Percentiles rank a stretch among this genome's conserved stretches.
phyloP scores from a whole-genome alignment of 331 rosid species.

The Phaseolus coccineus region DNA sequence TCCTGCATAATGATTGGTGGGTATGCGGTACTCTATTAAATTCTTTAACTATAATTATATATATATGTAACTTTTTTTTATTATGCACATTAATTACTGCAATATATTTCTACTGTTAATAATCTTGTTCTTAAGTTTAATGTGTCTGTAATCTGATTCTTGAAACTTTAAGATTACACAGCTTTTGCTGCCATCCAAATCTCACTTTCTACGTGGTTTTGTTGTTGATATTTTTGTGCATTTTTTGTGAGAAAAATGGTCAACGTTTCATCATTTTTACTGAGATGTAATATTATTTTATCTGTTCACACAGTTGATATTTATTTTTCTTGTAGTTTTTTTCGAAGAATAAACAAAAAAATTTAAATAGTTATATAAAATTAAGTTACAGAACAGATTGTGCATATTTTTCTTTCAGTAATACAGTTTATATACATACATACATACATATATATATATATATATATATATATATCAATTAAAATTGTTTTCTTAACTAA shows the following conservation, averaged over 20 bases:
- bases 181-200: not conserved
- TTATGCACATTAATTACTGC: not conserved
- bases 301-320: not conserved
- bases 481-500: not conserved
- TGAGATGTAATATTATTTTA: not conserved
- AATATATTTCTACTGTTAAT: not conserved
- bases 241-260: not conserved
- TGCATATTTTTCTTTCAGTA: not conserved
- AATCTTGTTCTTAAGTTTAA: not conserved
- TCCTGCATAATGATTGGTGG: not conserved
- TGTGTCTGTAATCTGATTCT: not conserved
- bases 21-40: constrained; percentile 27
- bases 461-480: not conserved
- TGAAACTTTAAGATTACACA: not conserved
- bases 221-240: not conserved
- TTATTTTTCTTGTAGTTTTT: not conserved
- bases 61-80: not conserved
- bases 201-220: not conserved
- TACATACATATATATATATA: no score
- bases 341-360: not conserved
- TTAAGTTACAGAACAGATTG: not conserved
- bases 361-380: not conserved
- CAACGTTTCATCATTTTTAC: not conserved
- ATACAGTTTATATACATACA: not conserved
- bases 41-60: not conserved